Evolutionary conservation across 345 rosid genomes (phyloP).

Genomic region (Melastoma malabathricum): DNA sequence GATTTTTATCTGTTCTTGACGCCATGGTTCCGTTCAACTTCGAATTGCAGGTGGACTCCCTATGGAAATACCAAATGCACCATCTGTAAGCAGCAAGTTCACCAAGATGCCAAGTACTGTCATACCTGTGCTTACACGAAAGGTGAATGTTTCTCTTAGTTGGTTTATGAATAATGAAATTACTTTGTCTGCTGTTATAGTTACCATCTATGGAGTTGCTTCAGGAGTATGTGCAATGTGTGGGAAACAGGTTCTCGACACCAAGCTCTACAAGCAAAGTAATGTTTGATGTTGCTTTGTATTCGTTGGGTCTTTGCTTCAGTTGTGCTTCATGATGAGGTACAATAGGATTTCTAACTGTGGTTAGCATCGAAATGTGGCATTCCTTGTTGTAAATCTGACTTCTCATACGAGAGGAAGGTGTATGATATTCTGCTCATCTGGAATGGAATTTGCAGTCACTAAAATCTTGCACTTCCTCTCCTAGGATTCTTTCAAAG

Average conservation of each 20-base stretch:
- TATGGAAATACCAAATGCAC: constrained; percentile 79
- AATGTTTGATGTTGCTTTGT: constrained; percentile 33
- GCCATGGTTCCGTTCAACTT: not conserved
- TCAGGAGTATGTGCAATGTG: constrained; percentile 98
- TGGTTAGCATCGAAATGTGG: too few species aligned
- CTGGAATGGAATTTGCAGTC: too few species aligned
- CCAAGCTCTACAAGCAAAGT: constrained; percentile 93
- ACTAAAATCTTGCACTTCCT: too few species aligned
- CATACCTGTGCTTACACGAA: constrained; percentile 95
- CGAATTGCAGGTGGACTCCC: constrained; percentile 73
- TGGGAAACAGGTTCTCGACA: constrained; percentile 96
- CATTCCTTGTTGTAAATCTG: too few species aligned
- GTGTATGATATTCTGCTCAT: too few species aligned
- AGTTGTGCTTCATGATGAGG: not conserved
- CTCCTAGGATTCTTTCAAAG: too few species aligned
- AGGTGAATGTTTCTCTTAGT: constrained; percentile 27
- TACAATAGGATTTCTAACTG: not conserved
- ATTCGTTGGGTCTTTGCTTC: not conserved
- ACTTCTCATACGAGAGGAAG: too few species aligned
- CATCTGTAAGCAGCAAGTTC: constrained; percentile 98
- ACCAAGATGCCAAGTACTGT: constrained; percentile 93
- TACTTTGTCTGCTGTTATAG: not conserved
- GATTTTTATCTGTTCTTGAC: not conserved
- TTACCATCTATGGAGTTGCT: not conserved
- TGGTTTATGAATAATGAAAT: not conserved